These are phyloP conservation scores for Phytopythium ostracodes DNA, from an alignment of 352 stramenopile species.

Conservation along the genomic window DNA sequence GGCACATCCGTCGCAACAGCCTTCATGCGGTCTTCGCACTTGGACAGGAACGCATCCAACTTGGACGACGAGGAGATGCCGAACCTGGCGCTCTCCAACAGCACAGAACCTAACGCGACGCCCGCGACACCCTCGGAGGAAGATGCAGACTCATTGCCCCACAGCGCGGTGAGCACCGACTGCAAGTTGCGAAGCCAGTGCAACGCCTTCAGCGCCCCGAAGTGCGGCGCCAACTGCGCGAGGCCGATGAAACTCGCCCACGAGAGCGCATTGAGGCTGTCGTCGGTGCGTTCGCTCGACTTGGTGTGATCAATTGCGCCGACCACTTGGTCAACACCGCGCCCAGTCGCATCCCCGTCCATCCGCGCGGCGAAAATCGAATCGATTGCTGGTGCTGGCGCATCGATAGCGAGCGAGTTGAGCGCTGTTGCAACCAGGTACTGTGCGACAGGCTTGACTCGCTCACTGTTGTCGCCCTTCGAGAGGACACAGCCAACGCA, in stretches of 20 bases:
- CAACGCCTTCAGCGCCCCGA: conserved; percentile 23
- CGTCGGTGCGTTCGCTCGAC: too few relatives aligned
- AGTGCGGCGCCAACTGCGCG: conserved; percentile 21
- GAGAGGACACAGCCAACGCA: conserved; percentile 24
- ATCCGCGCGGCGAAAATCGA: not conserved
- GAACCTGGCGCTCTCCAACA: conserved; percentile 34
- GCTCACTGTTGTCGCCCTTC: not conserved
- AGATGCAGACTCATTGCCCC: conserved; percentile 5
- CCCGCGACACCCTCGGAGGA: conserved; percentile 16
- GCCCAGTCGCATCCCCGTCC: not conserved
- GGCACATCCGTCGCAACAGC: not conserved
- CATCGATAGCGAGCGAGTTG: not conserved
- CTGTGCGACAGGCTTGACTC: not conserved
- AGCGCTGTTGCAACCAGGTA: not conserved
- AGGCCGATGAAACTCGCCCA: conserved; percentile 37
- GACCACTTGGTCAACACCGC: not conserved
- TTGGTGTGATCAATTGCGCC: not conserved
- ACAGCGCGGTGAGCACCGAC: conserved; percentile 25
- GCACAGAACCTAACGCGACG: conserved; percentile 31
- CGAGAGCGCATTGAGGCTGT: not conserved
- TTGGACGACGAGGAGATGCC: conserved; percentile 19
- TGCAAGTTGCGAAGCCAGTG: conserved; percentile 44
- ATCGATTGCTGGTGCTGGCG: not conserved
- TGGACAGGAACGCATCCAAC: conserved; percentile 28
- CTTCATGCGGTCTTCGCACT: conserved; percentile 22